Conservation (phyloP, 129 eudicot genomes). For the Tagetes erecta region DNA sequence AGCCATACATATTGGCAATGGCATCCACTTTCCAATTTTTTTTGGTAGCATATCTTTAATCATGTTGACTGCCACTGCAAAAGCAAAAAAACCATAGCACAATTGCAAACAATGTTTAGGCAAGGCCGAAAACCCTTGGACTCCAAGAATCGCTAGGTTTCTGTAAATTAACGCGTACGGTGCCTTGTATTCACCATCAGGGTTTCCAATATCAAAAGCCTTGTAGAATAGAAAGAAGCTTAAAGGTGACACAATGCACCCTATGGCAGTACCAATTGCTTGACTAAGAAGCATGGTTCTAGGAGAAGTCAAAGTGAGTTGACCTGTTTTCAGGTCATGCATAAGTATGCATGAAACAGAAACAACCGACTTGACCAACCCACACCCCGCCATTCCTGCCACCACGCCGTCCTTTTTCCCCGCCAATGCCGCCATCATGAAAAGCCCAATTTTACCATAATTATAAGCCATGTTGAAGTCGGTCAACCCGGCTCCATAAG, state of each 20-base stretch:
- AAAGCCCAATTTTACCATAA: constrained; percentile 64
- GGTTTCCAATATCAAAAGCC: constrained; percentile 57
- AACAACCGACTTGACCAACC: constrained; percentile 73
- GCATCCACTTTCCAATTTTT: constrained; percentile 49
- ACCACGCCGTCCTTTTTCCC: constrained; percentile 32
- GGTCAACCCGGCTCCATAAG: constrained; percentile 71
- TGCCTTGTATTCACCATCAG: constrained; percentile 57
- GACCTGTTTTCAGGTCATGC: constrained; percentile 69
- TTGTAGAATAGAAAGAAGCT: constrained; percentile 70
- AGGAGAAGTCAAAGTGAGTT: constrained; percentile 68
- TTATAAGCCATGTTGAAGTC: constrained; percentile 75
- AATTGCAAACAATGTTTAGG: constrained; percentile 14
- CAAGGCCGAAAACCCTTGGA: constrained; percentile 47
- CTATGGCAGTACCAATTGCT: constrained; percentile 65
- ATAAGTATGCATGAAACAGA: constrained; percentile 63
- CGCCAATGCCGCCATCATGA: constrained; percentile 57
- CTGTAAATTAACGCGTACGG: constrained; percentile 57
- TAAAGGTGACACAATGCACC: constrained; percentile 57
- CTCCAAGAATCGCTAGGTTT: constrained; percentile 62
- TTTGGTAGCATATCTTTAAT: constrained; percentile 36
- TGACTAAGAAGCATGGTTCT: constrained; percentile 76
- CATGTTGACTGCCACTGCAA: constrained; percentile 16
- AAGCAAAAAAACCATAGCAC: constrained; percentile 9
- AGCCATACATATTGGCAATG: constrained; percentile 77
- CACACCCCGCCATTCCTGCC: constrained; percentile 73